A percentile compares a stretch with the other conserved stretches of the same genome.
Conservation (phyloP, 1,284 basidiomycete species). For the Pterula multifida region DNA sequence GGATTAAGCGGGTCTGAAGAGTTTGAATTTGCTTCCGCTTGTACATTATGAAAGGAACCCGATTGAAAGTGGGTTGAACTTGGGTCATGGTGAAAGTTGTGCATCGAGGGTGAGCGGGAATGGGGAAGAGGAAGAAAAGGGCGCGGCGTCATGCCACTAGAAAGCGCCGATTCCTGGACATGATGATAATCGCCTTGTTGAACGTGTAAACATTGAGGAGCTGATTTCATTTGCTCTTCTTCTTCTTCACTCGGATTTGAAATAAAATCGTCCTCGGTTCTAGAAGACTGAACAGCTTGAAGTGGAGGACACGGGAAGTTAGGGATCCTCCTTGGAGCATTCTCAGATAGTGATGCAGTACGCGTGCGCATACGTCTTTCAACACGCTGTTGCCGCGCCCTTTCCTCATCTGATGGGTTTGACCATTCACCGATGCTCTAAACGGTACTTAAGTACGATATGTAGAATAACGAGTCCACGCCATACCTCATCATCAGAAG, state of each 20-base stretch:
- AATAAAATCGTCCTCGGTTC: conserved; percentile 52
- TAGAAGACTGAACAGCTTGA: conserved; percentile 17
- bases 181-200: conserved; percentile 32
- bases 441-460: conserved; percentile 6
- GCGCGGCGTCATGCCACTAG: conserved; percentile 18
- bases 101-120: conserved; percentile 49
- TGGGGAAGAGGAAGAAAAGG: conserved; percentile 44
- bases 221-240: conserved; percentile 10
- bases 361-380: conserved; percentile 47
- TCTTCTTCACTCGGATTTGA: conserved; percentile 78
- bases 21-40: conserved; percentile 6
- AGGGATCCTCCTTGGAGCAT: conserved; percentile 55
- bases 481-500: conserved; percentile 55
- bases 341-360: conserved; percentile 28
- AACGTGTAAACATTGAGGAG: conserved; percentile 10
- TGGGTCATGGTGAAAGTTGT: conserved; percentile 48
- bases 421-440: conserved; percentile 78
- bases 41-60: conserved; percentile 17
- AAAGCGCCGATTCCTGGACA: conserved; percentile 20
- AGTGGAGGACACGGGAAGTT: conserved; percentile 62
- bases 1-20: conserved; percentile 50
- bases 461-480: conserved; percentile 1
- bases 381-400: conserved; percentile 52
- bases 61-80: conserved; percentile 51
- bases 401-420: conserved; percentile 79